phyloP scores from a whole-genome alignment of 345 rosid species.

The Combretum micranthum region DNA sequence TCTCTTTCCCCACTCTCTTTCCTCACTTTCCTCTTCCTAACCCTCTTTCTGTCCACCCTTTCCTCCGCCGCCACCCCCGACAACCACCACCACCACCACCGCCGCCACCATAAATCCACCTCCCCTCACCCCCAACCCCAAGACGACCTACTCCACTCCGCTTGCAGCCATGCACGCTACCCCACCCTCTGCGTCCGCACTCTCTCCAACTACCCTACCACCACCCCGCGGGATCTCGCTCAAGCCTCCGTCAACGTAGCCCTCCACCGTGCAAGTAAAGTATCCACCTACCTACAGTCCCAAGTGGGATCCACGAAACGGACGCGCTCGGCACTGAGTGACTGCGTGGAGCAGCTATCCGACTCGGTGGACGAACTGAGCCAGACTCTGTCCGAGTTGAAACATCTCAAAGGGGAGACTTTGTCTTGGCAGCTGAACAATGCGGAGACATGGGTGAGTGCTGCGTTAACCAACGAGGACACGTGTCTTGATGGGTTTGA shows the following conservation, averaged over 20 bases:
- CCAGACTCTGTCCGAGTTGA: constrained; percentile 43
- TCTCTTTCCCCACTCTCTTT: neutral
- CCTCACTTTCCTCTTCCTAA: constrained; percentile 13
- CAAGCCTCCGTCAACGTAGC: constrained; percentile 65
- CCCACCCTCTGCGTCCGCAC: constrained; percentile 63
- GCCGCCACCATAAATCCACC: neutral
- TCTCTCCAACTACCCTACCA: constrained; percentile 57
- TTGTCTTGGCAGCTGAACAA: constrained; percentile 63
- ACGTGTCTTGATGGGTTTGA: constrained; percentile 86
- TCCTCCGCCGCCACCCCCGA: constrained; percentile 9
- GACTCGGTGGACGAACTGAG: constrained; percentile 65
- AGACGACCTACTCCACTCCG: constrained; percentile 50
- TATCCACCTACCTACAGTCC: constrained; percentile 25
- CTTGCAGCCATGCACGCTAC: constrained; percentile 69
- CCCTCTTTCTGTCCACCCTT: constrained; percentile 13
- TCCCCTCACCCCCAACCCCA: neutral
- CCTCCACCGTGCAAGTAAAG: constrained; percentile 36
- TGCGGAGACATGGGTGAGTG: constrained; percentile 83
- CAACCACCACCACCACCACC: constrained; percentile 17
- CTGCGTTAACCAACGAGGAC: constrained; percentile 77
- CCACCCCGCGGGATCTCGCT: constrained; percentile 59
- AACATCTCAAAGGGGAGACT: constrained; percentile 46
- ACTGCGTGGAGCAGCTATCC: constrained; percentile 70
- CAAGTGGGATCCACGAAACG: constrained; percentile 14
- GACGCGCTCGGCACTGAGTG: constrained; percentile 46